Percentiles rank a stretch among this genome's conserved stretches.
phyloP scores from a whole-genome alignment of 2,329 filamentous ascomycete genomes.

The Madurella mycetomatis region DNA sequence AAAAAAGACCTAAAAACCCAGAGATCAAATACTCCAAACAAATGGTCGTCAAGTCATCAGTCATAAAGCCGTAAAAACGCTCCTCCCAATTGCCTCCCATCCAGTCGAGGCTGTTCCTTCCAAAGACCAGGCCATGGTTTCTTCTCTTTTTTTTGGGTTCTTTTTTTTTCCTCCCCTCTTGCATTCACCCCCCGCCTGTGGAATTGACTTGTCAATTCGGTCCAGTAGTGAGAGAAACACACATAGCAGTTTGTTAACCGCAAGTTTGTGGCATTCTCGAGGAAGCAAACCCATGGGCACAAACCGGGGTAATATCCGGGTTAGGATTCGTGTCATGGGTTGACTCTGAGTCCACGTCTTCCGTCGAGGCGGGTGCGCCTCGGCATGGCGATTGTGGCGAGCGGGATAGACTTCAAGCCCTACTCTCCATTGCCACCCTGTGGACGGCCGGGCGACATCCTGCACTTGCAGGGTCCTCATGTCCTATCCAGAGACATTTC shows the following conservation, averaged over 20 bases:
- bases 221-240: not conserved
- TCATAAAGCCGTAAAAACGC: slow-evolving; percentile 16
- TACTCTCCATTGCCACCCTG: slow-evolving; percentile 4
- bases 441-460: not conserved
- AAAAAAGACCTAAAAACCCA: slow-evolving; percentile 4
- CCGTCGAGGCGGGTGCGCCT: not conserved
- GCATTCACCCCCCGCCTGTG: too few species aligned
- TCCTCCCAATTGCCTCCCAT: slow-evolving; percentile 13
- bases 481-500: slow-evolving; percentile 2
- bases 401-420: not conserved
- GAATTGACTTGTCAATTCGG: too few species aligned
- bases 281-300: not conserved
- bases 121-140: slow-evolving; percentile 7
- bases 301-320: not conserved
- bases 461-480: slow-evolving; percentile 16
- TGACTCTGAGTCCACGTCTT: not conserved
- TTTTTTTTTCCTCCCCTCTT: not conserved
- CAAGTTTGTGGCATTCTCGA: slow-evolving; percentile 3
- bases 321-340: not conserved
- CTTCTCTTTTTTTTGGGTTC: slow-evolving; percentile 7
- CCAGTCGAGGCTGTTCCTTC: slow-evolving; percentile 3
- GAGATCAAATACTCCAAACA: not conserved
- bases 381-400: slow-evolving; percentile 3
- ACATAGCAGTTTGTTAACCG: not conserved
- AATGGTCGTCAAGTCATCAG: slow-evolving; percentile 8